Conservation (phyloP, 2,329 filamentous ascomycete species). For the Talaromyces atroroseus region DNA sequence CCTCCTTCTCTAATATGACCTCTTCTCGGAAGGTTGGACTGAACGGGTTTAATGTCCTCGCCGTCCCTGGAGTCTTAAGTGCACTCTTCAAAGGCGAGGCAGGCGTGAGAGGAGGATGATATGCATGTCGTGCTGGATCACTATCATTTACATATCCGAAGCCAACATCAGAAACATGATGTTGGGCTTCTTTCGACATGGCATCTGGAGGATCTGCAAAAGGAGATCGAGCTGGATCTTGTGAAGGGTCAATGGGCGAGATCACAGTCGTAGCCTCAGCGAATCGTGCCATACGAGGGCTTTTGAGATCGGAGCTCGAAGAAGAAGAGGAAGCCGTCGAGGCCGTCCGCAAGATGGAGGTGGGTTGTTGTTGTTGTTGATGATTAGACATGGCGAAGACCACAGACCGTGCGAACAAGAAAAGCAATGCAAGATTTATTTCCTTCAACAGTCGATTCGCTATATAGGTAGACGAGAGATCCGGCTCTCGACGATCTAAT, state of each 20-base stretch:
- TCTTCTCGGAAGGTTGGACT: conserved; percentile 92
- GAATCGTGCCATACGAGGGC: conserved; percentile 57
- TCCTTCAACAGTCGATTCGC: conserved; percentile 21
- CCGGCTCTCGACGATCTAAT: conserved; percentile 27
- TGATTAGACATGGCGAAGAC: conserved; percentile 18
- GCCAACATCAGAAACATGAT: conserved; percentile 70
- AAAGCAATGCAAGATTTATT: not conserved
- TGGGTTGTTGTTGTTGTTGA: conserved; percentile 13
- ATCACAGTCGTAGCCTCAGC: conserved; percentile 61
- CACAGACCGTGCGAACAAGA: not conserved
- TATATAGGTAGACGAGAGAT: conserved; percentile 24
- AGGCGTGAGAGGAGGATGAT: conserved; percentile 55
- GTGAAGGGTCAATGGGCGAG: conserved; percentile 52
- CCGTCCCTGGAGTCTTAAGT: conserved; percentile 78
- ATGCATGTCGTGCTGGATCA: conserved; percentile 44
- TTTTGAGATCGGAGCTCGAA: conserved; percentile 36
- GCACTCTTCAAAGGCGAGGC: conserved; percentile 83
- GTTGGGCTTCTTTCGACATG: conserved; percentile 46
- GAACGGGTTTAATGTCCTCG: conserved; percentile 69
- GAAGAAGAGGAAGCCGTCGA: conserved; percentile 29
- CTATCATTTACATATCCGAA: conserved; percentile 78
- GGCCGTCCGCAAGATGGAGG: conserved; percentile 18
- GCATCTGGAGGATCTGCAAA: conserved; percentile 45
- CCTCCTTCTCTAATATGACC: conserved; percentile 76
- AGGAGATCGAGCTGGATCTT: conserved; percentile 38